Evolutionary conservation across 768 basidiomycete species (phyloP).

Genomic region (Leucosporidium scottii): DNA sequence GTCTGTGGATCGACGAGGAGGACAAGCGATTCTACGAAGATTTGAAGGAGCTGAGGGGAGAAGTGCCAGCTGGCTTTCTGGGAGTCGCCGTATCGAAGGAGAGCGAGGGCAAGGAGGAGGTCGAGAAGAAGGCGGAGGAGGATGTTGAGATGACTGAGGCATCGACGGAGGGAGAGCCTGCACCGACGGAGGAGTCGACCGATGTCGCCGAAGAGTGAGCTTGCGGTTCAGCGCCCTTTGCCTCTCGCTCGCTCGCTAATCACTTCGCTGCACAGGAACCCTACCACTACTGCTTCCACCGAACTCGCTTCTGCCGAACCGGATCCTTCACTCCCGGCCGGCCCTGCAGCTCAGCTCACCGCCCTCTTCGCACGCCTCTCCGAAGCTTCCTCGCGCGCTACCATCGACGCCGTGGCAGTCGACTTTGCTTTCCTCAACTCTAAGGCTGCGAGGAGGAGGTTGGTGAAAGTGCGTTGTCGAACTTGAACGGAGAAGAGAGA

Average conservation of each 20-base stretch:
- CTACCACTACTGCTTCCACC: conserved; percentile 2
- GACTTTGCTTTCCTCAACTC: conserved; percentile 96
- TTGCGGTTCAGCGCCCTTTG: conserved; percentile 35
- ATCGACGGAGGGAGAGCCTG: conserved; percentile 43
- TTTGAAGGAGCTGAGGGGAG: conserved; percentile 79
- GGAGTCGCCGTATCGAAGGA: conserved; percentile 39
- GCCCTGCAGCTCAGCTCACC: conserved; percentile 86
- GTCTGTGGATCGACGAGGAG: conserved; percentile 98
- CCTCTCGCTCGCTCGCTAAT: background rate
- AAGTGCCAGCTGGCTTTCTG: conserved; percentile 78
- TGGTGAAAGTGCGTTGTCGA: conserved; percentile 59
- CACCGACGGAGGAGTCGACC: conserved; percentile 32
- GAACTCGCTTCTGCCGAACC: conserved; percentile 25
- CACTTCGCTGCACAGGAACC: conserved; percentile 2
- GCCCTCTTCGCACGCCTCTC: conserved; percentile 83
- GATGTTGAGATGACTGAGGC: conserved; percentile 38
- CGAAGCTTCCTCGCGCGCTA: conserved; percentile 80
- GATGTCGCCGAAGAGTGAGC: conserved; percentile 64
- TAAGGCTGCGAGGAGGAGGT: conserved; percentile 85
- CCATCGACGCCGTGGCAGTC: conserved; percentile 88
- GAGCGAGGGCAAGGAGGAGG: conserved; percentile 19
- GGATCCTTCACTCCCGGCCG: conserved; percentile 61
- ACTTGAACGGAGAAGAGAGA: conserved; percentile 5
- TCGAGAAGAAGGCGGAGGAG: conserved; percentile 2
- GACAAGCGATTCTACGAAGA: conserved; percentile 91